phyloP scores from a whole-genome alignment of 768 basidiomycete genomes.

The Tremella fuciformis region DNA sequence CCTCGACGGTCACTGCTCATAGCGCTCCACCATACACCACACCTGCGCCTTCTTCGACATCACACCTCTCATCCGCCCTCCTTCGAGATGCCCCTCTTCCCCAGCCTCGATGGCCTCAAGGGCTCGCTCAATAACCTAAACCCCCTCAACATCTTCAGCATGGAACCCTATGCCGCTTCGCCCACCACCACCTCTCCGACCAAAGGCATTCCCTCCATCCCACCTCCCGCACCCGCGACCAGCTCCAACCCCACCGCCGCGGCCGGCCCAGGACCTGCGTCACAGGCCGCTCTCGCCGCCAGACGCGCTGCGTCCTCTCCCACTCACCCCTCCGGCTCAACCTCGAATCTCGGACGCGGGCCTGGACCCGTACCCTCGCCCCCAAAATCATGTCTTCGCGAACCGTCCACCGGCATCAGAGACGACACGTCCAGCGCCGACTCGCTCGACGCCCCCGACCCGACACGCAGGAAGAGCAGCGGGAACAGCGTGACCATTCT shows the following conservation, averaged over 20 bases:
- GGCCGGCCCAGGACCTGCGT: conserved; percentile 32
- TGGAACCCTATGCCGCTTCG: conserved; percentile 9
- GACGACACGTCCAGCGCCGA: conserved; percentile 10
- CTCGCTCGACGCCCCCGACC: conserved; percentile 12
- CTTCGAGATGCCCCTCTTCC: conserved; percentile 18
- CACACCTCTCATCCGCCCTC: too few species aligned
- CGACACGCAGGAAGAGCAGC: background rate
- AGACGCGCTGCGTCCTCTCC: conserved; percentile 5
- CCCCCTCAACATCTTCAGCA: conserved; percentile 34
- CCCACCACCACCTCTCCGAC: conserved; percentile 2
- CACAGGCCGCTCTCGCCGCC: conserved; percentile 10
- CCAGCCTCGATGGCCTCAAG: conserved; percentile 28
- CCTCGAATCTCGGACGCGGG: background rate
- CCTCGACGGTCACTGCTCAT: too few species aligned
- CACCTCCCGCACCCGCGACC: conserved; percentile 7
- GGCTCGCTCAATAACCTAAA: conserved; percentile 20
- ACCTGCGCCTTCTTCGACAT: too few species aligned
- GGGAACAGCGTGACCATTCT: conserved; percentile 1
- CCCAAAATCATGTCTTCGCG: conserved; percentile 9
- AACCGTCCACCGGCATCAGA: conserved; percentile 6
- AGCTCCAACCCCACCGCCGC: background rate
- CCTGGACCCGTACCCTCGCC: conserved; percentile 17
- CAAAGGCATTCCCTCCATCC: conserved; percentile 6
- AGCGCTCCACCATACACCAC: too few species aligned
- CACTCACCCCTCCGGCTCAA: background rate